Evolutionary conservation across 768 basidiomycete species (phyloP).

Genomic region (Cystobasidium ongulense): DNA sequence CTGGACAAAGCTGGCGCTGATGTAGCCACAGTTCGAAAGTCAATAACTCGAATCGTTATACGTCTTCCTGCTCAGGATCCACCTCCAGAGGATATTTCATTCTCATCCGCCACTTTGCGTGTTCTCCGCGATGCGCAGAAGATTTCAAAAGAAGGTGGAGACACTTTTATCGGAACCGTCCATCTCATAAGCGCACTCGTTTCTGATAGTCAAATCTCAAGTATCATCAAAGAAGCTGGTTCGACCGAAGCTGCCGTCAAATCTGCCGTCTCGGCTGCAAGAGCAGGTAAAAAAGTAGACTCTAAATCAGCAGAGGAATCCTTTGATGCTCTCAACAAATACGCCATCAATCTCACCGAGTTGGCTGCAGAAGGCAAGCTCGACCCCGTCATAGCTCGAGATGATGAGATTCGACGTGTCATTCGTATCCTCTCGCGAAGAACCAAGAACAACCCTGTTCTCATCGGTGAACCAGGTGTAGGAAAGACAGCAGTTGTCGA

Average conservation of each 20-base stretch:
- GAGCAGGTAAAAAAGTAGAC: constrained; percentile 78
- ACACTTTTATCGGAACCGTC: constrained; percentile 86
- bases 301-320: constrained; percentile 79
- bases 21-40: constrained; percentile 57
- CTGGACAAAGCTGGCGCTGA: constrained; percentile 79
- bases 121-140: constrained; percentile 67
- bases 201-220: constrained; percentile 60
- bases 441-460: constrained; percentile 94
- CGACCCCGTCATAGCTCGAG: constrained; percentile 48
- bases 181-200: constrained; percentile 78
- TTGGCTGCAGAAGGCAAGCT: constrained; percentile 47
- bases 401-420: constrained; percentile 39
- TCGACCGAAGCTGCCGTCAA: constrained; percentile 61
- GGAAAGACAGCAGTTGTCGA: constrained; percentile 94
- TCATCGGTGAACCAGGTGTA: constrained; percentile 69
- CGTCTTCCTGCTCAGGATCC: constrained; percentile 75
- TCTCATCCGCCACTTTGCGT: constrained; percentile 55
- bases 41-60: constrained; percentile 66
- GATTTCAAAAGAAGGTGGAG: constrained; percentile 65
- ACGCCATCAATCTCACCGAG: constrained; percentile 46
- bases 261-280: constrained; percentile 66
- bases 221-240: constrained; percentile 64
- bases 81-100: constrained; percentile 67
- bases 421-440: constrained; percentile 46
- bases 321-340: constrained; percentile 82